Evolutionary conservation across 805 yeast genomes (phyloP).

Genomic region (Metschnikowia santaceciliae): DNA sequence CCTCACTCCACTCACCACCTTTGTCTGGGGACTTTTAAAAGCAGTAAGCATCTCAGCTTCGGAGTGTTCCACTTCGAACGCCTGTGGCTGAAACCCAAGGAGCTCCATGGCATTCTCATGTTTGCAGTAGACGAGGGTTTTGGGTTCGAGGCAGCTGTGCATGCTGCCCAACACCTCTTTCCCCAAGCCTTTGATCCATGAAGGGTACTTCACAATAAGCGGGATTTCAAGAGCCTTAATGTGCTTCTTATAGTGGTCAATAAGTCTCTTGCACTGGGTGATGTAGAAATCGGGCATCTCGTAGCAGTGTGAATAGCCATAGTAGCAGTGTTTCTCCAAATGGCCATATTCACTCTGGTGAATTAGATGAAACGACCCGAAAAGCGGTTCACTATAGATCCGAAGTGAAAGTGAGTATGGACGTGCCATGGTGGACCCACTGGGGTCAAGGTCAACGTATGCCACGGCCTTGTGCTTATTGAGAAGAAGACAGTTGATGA

Average conservation of each 20-base stretch:
- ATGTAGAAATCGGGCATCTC: constrained; percentile 59
- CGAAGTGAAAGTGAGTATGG: constrained; percentile 69
- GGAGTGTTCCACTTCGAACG: constrained; percentile 24
- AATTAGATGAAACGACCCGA: constrained; percentile 27
- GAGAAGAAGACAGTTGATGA: constrained; percentile 47
- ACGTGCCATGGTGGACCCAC: constrained; percentile 73
- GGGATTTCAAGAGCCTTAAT: constrained; percentile 25
- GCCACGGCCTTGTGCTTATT: constrained; percentile 31
- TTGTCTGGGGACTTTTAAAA: constrained; percentile 2
- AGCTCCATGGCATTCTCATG: constrained; percentile 19
- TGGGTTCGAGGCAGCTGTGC: constrained; percentile 45
- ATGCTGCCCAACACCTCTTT: constrained; percentile 55
- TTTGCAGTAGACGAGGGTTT: constrained; percentile 51
- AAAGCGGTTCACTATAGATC: constrained; percentile 23
- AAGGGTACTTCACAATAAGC: constrained; percentile 75
- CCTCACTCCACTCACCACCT: constrained; percentile 12
- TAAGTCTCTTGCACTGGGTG: constrained; percentile 37
- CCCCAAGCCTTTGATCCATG: constrained; percentile 91
- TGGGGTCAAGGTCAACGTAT: constrained; percentile 80
- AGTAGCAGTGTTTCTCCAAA: constrained; percentile 28
- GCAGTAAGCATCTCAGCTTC: constrained; percentile 14
- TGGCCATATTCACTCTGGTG: constrained; percentile 8
- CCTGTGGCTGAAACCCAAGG: constrained; percentile 19
- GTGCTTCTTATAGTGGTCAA: constrained; percentile 23
- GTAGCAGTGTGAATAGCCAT: constrained; percentile 69